Evolutionary conservation across 768 basidiomycete genomes (phyloP).

Genomic region (Suillus subluteus): DNA sequence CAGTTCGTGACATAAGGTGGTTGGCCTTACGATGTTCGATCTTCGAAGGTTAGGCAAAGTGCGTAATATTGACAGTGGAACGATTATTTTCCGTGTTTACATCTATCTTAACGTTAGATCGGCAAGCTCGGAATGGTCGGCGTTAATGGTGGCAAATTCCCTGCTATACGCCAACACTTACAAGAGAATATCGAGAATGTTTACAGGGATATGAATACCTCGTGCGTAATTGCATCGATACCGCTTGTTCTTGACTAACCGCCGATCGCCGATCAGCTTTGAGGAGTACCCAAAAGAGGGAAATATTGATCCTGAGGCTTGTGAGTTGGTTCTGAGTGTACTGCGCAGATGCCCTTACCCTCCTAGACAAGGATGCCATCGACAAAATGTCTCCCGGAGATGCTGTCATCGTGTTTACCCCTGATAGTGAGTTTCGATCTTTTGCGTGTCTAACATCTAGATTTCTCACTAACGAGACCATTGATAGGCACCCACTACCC

Average conservation of each 20-base stretch:
- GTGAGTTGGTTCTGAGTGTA: conserved; percentile 49
- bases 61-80: conserved; percentile 16
- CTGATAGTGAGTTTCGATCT: conserved; percentile 64
- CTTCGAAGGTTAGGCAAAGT: conserved; percentile 84
- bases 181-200: conserved; percentile 79
- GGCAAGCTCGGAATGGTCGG: conserved; percentile 85
- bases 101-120: conserved; percentile 45
- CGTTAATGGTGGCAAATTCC: conserved; percentile 86
- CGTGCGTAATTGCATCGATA: conserved; percentile 46
- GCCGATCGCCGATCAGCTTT: conserved; percentile 52
- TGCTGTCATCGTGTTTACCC: conserved; percentile 93
- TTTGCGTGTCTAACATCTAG: neutral
- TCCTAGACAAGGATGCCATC: conserved; percentile 82
- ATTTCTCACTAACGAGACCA: neutral
- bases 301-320: conserved; percentile 75
- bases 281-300: conserved; percentile 77
- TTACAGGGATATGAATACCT: conserved; percentile 87
- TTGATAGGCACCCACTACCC: conserved; percentile 76
- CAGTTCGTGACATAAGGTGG: conserved; percentile 57
- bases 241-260: neutral
- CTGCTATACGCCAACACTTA: conserved; percentile 81
- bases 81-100: conserved; percentile 17
- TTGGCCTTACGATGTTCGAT: conserved; percentile 89
- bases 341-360: conserved; percentile 9
- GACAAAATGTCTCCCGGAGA: conserved; percentile 77